Evolutionary conservation across 2,329 filamentous ascomycete species (phyloP), one percentile per base, ranked within the genome.

Genomic region (Paraphoma chrysanthemicola): DNA sequence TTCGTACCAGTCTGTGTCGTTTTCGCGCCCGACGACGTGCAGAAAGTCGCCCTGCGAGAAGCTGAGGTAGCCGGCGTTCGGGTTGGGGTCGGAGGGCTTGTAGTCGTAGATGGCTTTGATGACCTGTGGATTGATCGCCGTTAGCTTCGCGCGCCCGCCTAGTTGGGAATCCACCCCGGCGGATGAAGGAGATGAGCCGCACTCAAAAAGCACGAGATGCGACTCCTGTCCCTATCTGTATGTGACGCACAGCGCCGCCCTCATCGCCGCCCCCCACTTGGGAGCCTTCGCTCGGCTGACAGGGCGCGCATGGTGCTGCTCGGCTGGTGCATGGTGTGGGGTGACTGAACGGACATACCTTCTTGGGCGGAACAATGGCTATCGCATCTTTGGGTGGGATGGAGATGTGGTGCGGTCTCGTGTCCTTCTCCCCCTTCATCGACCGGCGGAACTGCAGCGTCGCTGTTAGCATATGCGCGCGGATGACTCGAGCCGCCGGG

Each of bases 71-170:
- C 68, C 71, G 45, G 78, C 74, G 55, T 63, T 89, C 75, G 94
- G 90, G 51, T 80, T 80, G 57, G 80, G 78, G 50, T 81, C 80
- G 59, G 88, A 87, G 57, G 93, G 91, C 71, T 96, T 92, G 84
- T 96, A 97, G 78, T 97, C 93, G 83, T 96, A 97, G 56, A 97
- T 89, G 30, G 95, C 95, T 82, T 94, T 93, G 78, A 99, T 99
- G 59, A 99, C 93, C 93, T 97, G 71, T 49, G 60, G 63, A 58
- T 70, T 64, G 59, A 56, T 60, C 47, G 54, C 46, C 57, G 65
- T 69, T 68, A 69, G 66, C 62, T 62, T 62, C 57, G 55, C 61
- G 64, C 64, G 60, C 62, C 51, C 61, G 56, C 66, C 63, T 17
- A 39, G 57, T 59, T 53, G 45, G 59, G 30, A 49, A 29, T 46